phyloP scores from a whole-genome alignment of 169 alveolate genomes.

The Babesia sp. region DNA sequence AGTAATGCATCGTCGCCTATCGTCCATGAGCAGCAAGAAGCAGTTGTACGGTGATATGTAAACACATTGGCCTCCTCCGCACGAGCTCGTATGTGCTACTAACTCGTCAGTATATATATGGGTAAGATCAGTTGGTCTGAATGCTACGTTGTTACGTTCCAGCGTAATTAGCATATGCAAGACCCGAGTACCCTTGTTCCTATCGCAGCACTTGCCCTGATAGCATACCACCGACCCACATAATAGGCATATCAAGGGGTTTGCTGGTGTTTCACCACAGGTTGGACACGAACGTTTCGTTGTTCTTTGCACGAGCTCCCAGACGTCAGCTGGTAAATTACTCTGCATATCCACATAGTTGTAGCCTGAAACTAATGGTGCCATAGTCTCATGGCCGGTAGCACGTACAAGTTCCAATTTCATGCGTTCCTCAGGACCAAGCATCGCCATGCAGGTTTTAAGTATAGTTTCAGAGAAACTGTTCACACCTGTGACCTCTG shows the following conservation, averaged over 20 bases:
- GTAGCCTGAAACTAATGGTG: slow-evolving; percentile 52
- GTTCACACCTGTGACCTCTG: slow-evolving; percentile 27
- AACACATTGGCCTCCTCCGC: slow-evolving; percentile 66
- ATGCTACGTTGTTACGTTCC: slow-evolving; percentile 13
- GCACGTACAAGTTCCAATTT: slow-evolving; percentile 22
- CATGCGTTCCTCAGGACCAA: not conserved
- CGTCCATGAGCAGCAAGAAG: slow-evolving; percentile 41
- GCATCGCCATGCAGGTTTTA: not conserved
- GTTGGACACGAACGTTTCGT: slow-evolving; percentile 40
- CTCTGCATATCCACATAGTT: slow-evolving; percentile 24
- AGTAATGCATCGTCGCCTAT: slow-evolving; percentile 14
- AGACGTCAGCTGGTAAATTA: slow-evolving; percentile 32
- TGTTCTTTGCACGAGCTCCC: slow-evolving; percentile 44
- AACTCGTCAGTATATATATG: slow-evolving; percentile 43
- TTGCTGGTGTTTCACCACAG: slow-evolving; percentile 52
- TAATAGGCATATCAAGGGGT: slow-evolving; percentile 62
- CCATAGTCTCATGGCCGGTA: slow-evolving; percentile 39
- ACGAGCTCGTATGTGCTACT: slow-evolving; percentile 31
- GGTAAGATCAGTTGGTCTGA: slow-evolving; percentile 7
- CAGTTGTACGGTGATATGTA: slow-evolving; percentile 63
- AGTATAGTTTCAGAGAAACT: not conserved
- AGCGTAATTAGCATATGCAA: slow-evolving; percentile 8
- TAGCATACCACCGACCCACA: slow-evolving; percentile 58
- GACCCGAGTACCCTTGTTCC: slow-evolving; percentile 15
- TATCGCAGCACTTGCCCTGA: slow-evolving; percentile 46